Conservation (phyloP, 345 rosid species). For the Acer yangbiense region DNA sequence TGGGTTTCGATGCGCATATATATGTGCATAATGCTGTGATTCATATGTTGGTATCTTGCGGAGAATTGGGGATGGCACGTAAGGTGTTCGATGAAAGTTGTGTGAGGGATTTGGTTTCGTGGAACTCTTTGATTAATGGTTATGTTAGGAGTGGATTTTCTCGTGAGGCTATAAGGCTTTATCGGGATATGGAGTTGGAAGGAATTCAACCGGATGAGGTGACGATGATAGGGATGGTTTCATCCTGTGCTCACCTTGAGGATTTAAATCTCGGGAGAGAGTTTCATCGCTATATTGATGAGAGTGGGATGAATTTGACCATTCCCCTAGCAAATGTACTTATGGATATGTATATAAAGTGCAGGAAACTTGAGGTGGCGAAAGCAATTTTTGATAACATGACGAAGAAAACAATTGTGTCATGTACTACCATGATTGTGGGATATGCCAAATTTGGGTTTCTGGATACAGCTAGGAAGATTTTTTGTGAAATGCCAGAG, state of each 20-base stretch:
- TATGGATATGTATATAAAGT: slow-evolving; percentile 88
- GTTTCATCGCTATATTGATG: slow-evolving; percentile 50
- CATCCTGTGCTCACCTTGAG: slow-evolving; percentile 55
- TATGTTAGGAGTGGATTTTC: slow-evolving; percentile 56
- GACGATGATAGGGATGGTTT: slow-evolving; percentile 81
- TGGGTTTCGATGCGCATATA: slow-evolving; percentile 60
- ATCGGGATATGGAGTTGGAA: slow-evolving; percentile 51
- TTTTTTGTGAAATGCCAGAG: slow-evolving; percentile 64
- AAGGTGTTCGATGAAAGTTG: slow-evolving; percentile 76
- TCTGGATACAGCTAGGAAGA: slow-evolving; percentile 54
- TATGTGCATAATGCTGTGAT: slow-evolving; percentile 71
- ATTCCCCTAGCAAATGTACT: slow-evolving; percentile 68
- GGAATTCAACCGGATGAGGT: slow-evolving; percentile 64
- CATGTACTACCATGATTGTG: slow-evolving; percentile 75
- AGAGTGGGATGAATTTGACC: slow-evolving; percentile 47
- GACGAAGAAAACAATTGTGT: slow-evolving; percentile 57
- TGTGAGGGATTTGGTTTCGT: slow-evolving; percentile 80
- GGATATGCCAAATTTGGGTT: slow-evolving; percentile 72
- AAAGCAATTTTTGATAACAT: slow-evolving; percentile 51
- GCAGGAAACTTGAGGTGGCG: slow-evolving; percentile 62
- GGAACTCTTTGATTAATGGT: slow-evolving; percentile 88
- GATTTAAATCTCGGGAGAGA: slow-evolving; percentile 64
- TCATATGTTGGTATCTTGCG: slow-evolving; percentile 54
- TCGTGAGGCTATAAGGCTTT: slow-evolving; percentile 49
- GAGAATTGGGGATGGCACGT: slow-evolving; percentile 58